These are phyloP conservation scores for Fusarium xylarioides DNA, from an alignment of 2,329 filamentous ascomycete species.

Conservation along the genomic window DNA sequence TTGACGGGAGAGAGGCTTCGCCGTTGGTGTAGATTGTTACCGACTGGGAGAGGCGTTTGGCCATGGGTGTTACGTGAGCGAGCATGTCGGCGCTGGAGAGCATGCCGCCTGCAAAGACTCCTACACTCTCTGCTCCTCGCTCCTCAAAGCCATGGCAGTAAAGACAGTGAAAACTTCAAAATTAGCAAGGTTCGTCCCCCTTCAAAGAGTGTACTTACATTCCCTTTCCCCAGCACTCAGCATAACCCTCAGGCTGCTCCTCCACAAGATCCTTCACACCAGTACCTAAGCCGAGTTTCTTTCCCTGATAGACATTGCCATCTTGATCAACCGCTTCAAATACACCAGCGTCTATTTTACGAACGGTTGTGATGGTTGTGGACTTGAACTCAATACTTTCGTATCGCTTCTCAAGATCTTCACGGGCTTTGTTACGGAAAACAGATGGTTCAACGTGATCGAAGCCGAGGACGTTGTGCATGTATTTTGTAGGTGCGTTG, in stretches of 20 bases:
- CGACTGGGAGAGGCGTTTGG: slow-evolving; percentile 52
- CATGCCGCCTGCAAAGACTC: slow-evolving; percentile 56
- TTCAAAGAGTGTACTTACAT: slow-evolving; percentile 51
- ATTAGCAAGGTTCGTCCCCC: not conserved
- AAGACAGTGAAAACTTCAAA: slow-evolving; percentile 62
- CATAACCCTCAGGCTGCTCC: slow-evolving; percentile 60
- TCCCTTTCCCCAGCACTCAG: slow-evolving; percentile 61
- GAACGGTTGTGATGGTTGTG: slow-evolving; percentile 41
- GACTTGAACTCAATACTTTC: slow-evolving; percentile 46
- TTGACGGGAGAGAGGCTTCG: slow-evolving; percentile 44
- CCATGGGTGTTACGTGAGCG: slow-evolving; percentile 55
- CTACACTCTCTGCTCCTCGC: slow-evolving; percentile 55
- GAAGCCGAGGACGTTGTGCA: slow-evolving; percentile 57
- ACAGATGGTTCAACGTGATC: slow-evolving; percentile 50
- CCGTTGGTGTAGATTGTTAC: slow-evolving; percentile 64
- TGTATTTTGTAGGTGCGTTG: slow-evolving; percentile 57
- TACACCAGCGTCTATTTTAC: slow-evolving; percentile 40
- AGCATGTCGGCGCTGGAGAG: slow-evolving; percentile 46
- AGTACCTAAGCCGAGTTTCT: slow-evolving; percentile 64
- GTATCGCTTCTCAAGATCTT: slow-evolving; percentile 49
- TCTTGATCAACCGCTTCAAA: slow-evolving; percentile 53
- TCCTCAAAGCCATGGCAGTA: slow-evolving; percentile 70
- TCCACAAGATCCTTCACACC: slow-evolving; percentile 62
- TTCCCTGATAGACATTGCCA: slow-evolving; percentile 56
- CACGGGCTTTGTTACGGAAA: slow-evolving; percentile 48